Conservation (phyloP, 2,329 filamentous ascomycete species). For the Aschersonia sp. region DNA sequence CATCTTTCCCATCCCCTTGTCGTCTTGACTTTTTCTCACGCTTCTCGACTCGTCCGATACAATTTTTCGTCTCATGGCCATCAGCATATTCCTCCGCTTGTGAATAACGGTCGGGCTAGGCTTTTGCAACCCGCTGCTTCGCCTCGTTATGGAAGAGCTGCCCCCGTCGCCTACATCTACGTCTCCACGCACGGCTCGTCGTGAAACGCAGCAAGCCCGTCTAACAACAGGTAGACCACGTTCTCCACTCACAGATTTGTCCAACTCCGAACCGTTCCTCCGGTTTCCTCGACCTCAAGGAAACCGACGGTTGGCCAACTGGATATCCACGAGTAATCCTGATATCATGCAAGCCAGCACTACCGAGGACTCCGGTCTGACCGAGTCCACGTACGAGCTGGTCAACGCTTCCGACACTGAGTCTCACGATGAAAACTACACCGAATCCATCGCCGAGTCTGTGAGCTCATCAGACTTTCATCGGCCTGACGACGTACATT, state of each 20-base stretch:
- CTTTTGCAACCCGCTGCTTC: conserved; percentile 9
- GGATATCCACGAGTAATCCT: conserved; percentile 42
- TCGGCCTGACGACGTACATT: conserved; percentile 36
- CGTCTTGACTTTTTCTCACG: not conserved
- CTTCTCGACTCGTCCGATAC: not conserved
- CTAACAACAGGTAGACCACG: conserved; percentile 7
- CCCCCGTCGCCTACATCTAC: conserved; percentile 12
- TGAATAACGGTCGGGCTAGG: conserved; percentile 10
- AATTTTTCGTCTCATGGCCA: not conserved
- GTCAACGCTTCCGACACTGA: conserved; percentile 38
- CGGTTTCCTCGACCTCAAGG: conserved; percentile 42
- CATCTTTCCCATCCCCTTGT: not conserved
- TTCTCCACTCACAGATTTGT: conserved; percentile 11
- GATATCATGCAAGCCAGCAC: conserved; percentile 37
- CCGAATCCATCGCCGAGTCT: conserved; percentile 34
- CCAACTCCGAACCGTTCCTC: conserved; percentile 32
- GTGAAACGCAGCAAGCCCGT: conserved; percentile 14
- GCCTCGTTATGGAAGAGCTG: conserved; percentile 39
- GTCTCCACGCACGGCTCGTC: conserved; percentile 12
- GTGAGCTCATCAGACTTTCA: conserved; percentile 33
- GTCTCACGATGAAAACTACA: conserved; percentile 32
- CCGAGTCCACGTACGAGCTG: conserved; percentile 43
- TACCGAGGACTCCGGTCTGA: conserved; percentile 34
- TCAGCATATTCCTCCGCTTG: conserved; percentile 4
- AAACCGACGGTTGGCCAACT: conserved; percentile 40